A percentile compares a stretch with the other conserved stretches of the same genome.
phyloP scores from a whole-genome alignment of 192 early-diverging fungal species.

The Coemansia guatemalensis region DNA sequence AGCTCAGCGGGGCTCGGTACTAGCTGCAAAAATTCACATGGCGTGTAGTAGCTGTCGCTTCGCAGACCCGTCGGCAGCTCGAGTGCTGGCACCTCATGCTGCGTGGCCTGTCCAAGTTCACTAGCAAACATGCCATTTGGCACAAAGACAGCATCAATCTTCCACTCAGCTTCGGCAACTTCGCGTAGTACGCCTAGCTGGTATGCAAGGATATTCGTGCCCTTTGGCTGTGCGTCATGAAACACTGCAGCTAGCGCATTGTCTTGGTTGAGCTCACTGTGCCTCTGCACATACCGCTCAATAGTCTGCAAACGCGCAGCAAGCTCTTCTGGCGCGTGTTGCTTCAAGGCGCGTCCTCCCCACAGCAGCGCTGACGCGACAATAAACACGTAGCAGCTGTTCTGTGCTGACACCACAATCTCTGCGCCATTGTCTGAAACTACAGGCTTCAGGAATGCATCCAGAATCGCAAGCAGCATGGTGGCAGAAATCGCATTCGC shows the following conservation, averaged over 20 bases:
- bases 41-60: constrained; percentile 21
- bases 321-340: constrained; percentile 29
- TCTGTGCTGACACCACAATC: constrained; percentile 19
- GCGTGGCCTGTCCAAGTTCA: constrained; percentile 40
- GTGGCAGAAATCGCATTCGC: constrained; percentile 70
- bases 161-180: constrained; percentile 35
- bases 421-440: constrained; percentile 7
- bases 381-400: constrained; percentile 71
- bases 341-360: constrained; percentile 50
- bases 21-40: constrained; percentile 43
- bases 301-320: constrained; percentile 18
- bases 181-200: constrained; percentile 30
- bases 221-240: constrained; percentile 37
- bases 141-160: constrained; percentile 35
- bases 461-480: constrained; percentile 64
- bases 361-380: constrained; percentile 81
- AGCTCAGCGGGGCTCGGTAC: constrained; percentile 38
- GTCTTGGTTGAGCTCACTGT: constrained; percentile 11
- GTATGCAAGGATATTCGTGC: constrained; percentile 29
- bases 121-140: constrained; percentile 40
- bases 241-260: constrained; percentile 29
- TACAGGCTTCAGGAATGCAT: constrained; percentile 61
- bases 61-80: constrained; percentile 28
- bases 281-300: constrained; percentile 29
- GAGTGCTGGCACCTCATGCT: constrained; percentile 42